Evolutionary conservation across 345 rosid genomes (phyloP).

Genomic region (Murraya paniculata): DNA sequence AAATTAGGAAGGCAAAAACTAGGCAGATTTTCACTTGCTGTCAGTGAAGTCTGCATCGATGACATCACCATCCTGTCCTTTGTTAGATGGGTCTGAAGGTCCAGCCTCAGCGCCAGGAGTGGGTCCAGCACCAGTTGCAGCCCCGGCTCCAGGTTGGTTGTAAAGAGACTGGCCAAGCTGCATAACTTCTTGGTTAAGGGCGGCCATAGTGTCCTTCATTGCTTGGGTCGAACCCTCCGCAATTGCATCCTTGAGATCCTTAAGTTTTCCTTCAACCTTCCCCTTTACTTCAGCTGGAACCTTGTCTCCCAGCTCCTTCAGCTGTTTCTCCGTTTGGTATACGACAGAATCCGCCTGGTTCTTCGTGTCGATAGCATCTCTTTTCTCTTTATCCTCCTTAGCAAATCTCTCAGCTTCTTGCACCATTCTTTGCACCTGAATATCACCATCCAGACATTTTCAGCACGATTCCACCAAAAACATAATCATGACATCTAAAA

Average conservation of each 20-base stretch:
- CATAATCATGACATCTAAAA: neutral
- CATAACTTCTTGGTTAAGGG: conserved; percentile 92
- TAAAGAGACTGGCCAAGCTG: conserved; percentile 89
- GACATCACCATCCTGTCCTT: conserved; percentile 84
- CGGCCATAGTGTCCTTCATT: conserved; percentile 81
- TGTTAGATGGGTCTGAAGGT: conserved; percentile 48
- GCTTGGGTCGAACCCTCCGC: conserved; percentile 64
- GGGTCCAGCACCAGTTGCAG: conserved; percentile 40
- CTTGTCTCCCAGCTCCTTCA: conserved; percentile 88
- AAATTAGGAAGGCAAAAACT: neutral
- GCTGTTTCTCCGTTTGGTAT: conserved; percentile 95
- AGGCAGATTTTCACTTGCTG: conserved; percentile 54
- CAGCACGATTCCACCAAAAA: neutral
- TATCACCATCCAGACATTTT: conserved; percentile 3
- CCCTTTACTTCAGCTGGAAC: conserved; percentile 85
- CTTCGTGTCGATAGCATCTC: conserved; percentile 96
- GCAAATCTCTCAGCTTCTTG: conserved; percentile 84
- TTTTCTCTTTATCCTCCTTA: conserved; percentile 89
- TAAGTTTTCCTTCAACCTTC: conserved; percentile 80
- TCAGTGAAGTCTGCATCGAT: conserved; percentile 91
- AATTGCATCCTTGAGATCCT: conserved; percentile 82
- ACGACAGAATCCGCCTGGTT: conserved; percentile 92
- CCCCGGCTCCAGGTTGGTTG: conserved; percentile 76
- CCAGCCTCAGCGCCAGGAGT: conserved; percentile 59
- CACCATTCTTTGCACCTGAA: conserved; percentile 86